These are phyloP conservation scores for Tillandsia fasciculata DNA, from an alignment of 176 grass and related monocot genomes.

Conservation along the genomic window DNA sequence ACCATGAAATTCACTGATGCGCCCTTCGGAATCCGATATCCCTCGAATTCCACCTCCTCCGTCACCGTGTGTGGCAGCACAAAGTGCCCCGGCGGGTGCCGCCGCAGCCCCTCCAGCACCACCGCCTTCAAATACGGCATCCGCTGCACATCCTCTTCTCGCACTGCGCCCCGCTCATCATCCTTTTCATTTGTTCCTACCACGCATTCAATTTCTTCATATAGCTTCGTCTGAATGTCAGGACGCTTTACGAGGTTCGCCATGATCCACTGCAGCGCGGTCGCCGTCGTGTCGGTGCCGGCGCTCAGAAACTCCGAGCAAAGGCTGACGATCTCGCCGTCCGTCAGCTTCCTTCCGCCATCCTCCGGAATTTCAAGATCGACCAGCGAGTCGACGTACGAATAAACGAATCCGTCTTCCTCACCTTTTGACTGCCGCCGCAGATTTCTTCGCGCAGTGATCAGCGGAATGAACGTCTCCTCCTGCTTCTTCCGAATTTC, in stretches of 20 bases:
- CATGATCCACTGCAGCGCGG: conserved; percentile 37
- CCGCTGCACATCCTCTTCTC: conserved; percentile 20
- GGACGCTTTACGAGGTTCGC: conserved; percentile 26
- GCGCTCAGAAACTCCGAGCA: conserved; percentile 25
- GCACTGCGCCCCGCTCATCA: conserved; percentile 5
- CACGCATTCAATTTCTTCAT: conserved; percentile 21
- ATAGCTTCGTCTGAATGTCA: conserved; percentile 18
- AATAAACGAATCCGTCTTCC: neutral
- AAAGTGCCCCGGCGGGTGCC: conserved; percentile 27
- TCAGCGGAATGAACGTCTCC: conserved; percentile 39
- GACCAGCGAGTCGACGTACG: neutral
- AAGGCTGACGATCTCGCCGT: conserved; percentile 25
- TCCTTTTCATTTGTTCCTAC: neutral
- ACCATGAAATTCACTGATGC: conserved; percentile 10
- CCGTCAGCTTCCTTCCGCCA: neutral
- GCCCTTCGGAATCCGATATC: conserved; percentile 15
- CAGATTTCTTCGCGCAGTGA: neutral
- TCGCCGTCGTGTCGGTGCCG: conserved; percentile 25
- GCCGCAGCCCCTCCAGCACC: conserved; percentile 13
- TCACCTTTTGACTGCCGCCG: too few relatives aligned
- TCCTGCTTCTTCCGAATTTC: conserved; percentile 39
- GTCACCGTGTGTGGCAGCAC: conserved; percentile 26
- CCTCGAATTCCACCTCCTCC: conserved; percentile 9
- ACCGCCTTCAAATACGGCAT: too few relatives aligned
- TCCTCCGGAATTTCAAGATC: neutral